A percentile compares a stretch with the other conserved stretches of the same genome.
phyloP scores from a whole-genome alignment of 768 basidiomycete species.

The Mycena venus region DNA sequence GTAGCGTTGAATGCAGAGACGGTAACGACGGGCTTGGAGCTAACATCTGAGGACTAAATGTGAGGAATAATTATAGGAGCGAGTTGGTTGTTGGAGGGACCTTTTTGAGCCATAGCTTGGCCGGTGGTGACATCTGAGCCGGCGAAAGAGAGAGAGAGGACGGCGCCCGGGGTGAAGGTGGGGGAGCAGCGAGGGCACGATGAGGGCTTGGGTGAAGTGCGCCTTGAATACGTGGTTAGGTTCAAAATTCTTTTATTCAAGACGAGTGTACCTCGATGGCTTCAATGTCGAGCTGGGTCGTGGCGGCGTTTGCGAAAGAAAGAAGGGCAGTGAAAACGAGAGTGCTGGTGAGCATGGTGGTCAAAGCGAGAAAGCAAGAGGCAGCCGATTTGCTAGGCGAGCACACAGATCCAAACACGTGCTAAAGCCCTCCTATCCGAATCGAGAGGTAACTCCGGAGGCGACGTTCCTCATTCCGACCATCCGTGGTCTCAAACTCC shows the following conservation, averaged over 20 bases:
- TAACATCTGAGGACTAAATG: constrained; percentile 63
- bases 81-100: constrained; percentile 53
- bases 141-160: constrained; percentile 56
- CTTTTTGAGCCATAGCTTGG: constrained; percentile 66
- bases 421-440: too few relatives aligned
- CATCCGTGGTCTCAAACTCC: too few relatives aligned
- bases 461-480: too few relatives aligned
- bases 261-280: constrained; percentile 56
- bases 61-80: neutral
- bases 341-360: constrained; percentile 49
- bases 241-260: neutral
- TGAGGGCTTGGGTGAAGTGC: constrained; percentile 70
- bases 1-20: constrained; percentile 65
- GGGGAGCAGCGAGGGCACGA: constrained; percentile 75
- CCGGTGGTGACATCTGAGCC: constrained; percentile 62
- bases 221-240: constrained; percentile 51
- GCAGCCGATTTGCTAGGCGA: too few relatives aligned
- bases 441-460: too few relatives aligned
- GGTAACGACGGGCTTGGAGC: constrained; percentile 65
- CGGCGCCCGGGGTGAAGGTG: constrained; percentile 72
- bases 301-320: constrained; percentile 59
- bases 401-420: too few relatives aligned
- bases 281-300: constrained; percentile 58
- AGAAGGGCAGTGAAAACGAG: constrained; percentile 54
- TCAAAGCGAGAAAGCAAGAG: too few relatives aligned